phyloP scores from a whole-genome alignment of 2,329 filamentous ascomycete species.

The Penicillium psychrosexuale region DNA sequence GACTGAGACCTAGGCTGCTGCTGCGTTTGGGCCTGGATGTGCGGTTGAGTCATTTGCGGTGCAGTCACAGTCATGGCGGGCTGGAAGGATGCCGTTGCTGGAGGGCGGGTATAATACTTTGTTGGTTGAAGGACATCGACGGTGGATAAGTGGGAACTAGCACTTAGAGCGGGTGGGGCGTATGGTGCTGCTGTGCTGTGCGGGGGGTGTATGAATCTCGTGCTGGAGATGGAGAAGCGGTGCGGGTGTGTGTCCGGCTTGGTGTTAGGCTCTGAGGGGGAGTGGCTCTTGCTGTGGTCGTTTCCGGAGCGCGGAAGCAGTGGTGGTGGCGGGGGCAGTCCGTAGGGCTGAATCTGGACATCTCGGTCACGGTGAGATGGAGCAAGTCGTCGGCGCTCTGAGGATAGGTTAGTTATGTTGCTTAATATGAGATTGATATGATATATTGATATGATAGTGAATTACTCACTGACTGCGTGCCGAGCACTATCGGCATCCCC shows the following conservation, averaged over 20 bases:
- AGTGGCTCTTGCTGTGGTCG: slow-evolving; percentile 51
- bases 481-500: slow-evolving; percentile 72
- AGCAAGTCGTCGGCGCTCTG: slow-evolving; percentile 34
- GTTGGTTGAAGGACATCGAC: slow-evolving; percentile 47
- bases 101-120: slow-evolving; percentile 53
- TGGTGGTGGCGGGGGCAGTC: slow-evolving; percentile 79
- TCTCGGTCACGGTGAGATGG: slow-evolving; percentile 27
- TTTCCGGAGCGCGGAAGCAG: slow-evolving; percentile 79
- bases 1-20: slow-evolving; percentile 34
- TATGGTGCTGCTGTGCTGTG: slow-evolving; percentile 46
- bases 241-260: slow-evolving; percentile 32
- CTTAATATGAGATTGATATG: no score
- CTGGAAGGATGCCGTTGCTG: slow-evolving; percentile 19
- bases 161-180: slow-evolving; percentile 46
- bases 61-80: slow-evolving; percentile 18
- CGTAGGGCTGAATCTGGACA: slow-evolving; percentile 29
- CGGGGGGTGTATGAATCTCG: slow-evolving; percentile 34
- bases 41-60: slow-evolving; percentile 4
- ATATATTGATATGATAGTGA: no score
- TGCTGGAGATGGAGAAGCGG: slow-evolving; percentile 32
- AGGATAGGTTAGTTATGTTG: neutral
- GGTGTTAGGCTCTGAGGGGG: slow-evolving; percentile 14
- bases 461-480: slow-evolving; percentile 38
- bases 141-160: slow-evolving; percentile 58
- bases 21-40: slow-evolving; percentile 1